phyloP scores from a whole-genome alignment of 208 protist species.

The Acanthamoeba castellanii region DNA sequence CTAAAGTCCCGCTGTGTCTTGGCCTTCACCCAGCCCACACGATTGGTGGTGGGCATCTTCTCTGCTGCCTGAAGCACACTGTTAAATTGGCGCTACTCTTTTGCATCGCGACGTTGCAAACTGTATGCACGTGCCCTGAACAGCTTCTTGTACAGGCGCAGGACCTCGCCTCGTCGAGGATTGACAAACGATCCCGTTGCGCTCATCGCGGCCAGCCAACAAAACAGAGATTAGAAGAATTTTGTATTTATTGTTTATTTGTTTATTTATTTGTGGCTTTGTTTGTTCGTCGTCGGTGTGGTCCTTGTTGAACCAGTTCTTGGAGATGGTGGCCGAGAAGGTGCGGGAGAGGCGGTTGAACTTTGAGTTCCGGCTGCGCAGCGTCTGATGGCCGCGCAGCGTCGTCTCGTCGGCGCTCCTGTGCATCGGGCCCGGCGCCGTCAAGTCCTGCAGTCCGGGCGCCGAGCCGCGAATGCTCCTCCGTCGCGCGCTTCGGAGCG shows the following conservation, averaged over 20 bases:
- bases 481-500: background rate
- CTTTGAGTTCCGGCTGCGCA: background rate
- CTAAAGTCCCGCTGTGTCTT: constrained; percentile 38
- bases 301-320: background rate
- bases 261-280: background rate
- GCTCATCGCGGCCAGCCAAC: background rate
- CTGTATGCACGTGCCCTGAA: background rate
- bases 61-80: background rate
- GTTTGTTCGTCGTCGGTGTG: background rate
- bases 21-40: constrained; percentile 34
- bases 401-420: background rate
- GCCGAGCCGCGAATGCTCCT: background rate
- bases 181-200: background rate
- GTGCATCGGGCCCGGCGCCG: background rate
- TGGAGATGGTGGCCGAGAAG: background rate
- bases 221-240: background rate
- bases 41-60: constrained; percentile 44
- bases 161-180: constrained; percentile 15
- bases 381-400: background rate
- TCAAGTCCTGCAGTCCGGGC: too few species aligned
- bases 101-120: background rate
- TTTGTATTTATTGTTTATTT: background rate
- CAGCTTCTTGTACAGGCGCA: constrained; percentile 54
- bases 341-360: background rate
- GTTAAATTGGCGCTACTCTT: background rate